Percentiles rank a stretch among this genome's conserved stretches.
phyloP scores from a whole-genome alignment of 768 basidiomycete genomes.

The Boletus huronensis region DNA sequence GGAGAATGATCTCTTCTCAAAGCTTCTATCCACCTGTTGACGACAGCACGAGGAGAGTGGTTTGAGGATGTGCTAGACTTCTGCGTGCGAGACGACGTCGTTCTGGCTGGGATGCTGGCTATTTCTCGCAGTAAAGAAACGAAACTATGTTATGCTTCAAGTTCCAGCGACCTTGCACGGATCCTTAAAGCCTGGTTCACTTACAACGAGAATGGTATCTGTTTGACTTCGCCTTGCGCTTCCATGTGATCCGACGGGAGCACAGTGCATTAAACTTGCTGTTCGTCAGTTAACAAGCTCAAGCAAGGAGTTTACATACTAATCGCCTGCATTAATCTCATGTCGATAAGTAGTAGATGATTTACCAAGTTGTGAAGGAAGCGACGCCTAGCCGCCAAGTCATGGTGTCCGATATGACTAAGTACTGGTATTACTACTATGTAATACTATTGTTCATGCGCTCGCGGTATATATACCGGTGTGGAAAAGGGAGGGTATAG shows the following conservation, averaged over 20 bases:
- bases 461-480: slow-evolving; percentile 17
- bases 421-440: too few relatives aligned
- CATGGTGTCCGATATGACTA: background rate
- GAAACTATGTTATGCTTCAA: slow-evolving; percentile 40
- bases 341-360: background rate
- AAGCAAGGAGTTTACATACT: background rate
- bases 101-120: slow-evolving; percentile 25
- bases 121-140: slow-evolving; percentile 49
- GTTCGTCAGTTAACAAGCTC: background rate
- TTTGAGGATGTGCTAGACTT: background rate
- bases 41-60: slow-evolving; percentile 39
- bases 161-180: background rate
- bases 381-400: background rate
- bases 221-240: slow-evolving; percentile 6
- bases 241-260: slow-evolving; percentile 11
- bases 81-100: slow-evolving; percentile 16
- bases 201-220: slow-evolving; percentile 45
- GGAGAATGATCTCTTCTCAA: slow-evolving; percentile 44
- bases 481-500: slow-evolving; percentile 26
- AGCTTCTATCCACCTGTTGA: slow-evolving; percentile 42
- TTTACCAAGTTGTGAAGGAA: background rate
- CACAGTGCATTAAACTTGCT: background rate
- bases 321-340: too few relatives aligned
- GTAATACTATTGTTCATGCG: background rate
- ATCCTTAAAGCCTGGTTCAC: slow-evolving; percentile 14